Base-by-base conservation (phyloP, 2,329 filamentous ascomycete genomes). In the Neofusicoccum umdonicola region DNA sequence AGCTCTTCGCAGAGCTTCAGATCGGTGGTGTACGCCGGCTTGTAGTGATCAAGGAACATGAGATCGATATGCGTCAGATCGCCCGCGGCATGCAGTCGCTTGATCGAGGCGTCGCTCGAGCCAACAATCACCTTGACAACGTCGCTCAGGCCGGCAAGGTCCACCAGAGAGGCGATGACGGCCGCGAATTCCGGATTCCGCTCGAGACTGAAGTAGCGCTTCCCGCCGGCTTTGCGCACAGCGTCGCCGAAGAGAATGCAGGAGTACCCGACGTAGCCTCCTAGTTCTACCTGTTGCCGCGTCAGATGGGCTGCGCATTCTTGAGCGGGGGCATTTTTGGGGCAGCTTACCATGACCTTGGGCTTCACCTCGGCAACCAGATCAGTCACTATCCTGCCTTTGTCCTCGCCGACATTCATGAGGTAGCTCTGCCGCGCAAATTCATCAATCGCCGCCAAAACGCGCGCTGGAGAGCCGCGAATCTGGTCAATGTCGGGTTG, bases 211-310 rank as follows among this genome's bases (percentile, higher is more conserved):
- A 85, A 88, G 77, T 92, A 93, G 27, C 81, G 79, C 68, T 83
- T 81, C 3, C 89, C 90, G 11, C 88, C 89, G 3, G 83, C 84
- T 57, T 83, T 81, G 65, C 85, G 84, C 15, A 91, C 79, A 0
- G 88, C 88, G 41, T 87, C 82, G 50, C 86, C 90, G 71, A 93
- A 94, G 1, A 92, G 81, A 66, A 95, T 87, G 66, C 88, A 88
- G 0, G 91, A 94, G 80, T 95, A 95, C 47, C 91, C 91, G 19
- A 93, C 84, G 75, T 94, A 95, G 56, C 90, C 89, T 52, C 92
- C 91, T 0, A 95, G 82, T 73, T 96, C 91, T 52, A 94, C 83
- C 80, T 65, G 45, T 45, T 65, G 52, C 39, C 34, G 6, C 13
- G 69, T 72, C 66, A 73, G 62, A 37, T 4, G 39, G 12, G 27